Evolutionary conservation across 345 rosid species (phyloP).

Genomic region (Litchi chinensis): DNA sequence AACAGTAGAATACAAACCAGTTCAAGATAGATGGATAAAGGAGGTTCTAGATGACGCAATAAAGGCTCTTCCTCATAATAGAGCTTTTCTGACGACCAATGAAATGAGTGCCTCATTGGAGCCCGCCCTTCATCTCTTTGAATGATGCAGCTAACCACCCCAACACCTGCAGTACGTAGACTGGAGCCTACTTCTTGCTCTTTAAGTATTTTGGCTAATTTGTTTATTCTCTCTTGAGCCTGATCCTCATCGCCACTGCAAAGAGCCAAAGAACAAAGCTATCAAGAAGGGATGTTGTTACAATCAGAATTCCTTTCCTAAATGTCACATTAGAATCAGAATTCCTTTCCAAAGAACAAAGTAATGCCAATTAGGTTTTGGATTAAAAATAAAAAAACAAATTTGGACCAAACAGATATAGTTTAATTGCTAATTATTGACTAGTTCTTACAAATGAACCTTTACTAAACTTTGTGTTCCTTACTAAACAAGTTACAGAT

Average conservation of each 20-base stretch:
- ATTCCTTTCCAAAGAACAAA: no score
- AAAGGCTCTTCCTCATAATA: slow-evolving; percentile 91
- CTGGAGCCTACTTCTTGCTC: slow-evolving; percentile 76
- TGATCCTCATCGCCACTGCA: slow-evolving; percentile 99
- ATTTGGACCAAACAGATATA: neutral
- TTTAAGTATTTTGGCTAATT: slow-evolving; percentile 93
- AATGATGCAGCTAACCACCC: slow-evolving; percentile 94
- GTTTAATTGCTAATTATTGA: neutral
- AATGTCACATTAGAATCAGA: slow-evolving; percentile 9
- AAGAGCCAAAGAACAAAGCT: slow-evolving; percentile 24
- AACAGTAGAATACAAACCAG: slow-evolving; percentile 55
- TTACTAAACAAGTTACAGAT: neutral
- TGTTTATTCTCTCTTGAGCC: slow-evolving; percentile 94
- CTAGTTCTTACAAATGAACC: neutral
- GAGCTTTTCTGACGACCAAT: slow-evolving; percentile 82
- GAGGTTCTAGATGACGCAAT: slow-evolving; percentile 96
- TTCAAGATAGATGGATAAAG: slow-evolving; percentile 93
- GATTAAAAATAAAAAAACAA: neutral
- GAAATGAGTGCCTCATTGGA: slow-evolving; percentile 98
- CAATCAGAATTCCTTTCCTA: neutral
- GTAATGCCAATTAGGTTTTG: neutral
- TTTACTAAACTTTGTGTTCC: neutral
- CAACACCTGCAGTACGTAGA: slow-evolving; percentile 80
- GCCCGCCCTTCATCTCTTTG: slow-evolving; percentile 99
- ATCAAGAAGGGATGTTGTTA: slow-evolving; percentile 16